Base-by-base conservation (phyloP, 2,329 filamentous ascomycete species). In the Trichoderma koningiopsis region DNA sequence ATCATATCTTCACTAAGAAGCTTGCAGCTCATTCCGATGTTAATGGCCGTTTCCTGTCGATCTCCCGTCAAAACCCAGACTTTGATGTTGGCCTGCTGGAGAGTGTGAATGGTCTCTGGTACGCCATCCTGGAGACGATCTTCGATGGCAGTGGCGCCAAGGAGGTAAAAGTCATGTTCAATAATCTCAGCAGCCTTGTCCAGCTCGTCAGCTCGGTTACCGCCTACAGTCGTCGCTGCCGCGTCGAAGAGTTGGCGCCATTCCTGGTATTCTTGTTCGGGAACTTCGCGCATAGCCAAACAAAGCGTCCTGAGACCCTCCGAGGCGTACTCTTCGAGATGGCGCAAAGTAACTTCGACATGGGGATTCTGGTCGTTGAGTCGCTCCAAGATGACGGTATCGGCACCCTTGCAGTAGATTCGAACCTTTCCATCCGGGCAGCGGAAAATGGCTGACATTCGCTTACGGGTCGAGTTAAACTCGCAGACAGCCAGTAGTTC, bases 11-110 rank as follows among this genome's bases (percentile, higher is more conserved):
- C 96, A 73, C 94, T 97, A 71, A 99, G 93, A 61, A 99, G 87
- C 82, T 98, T 98, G 83, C 96, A 99, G 79, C 94, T 97, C 96
- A 99, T 99, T 72, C 96, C 96, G 74, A 99, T 99, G 79, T 99
- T 99, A 87, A 99, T 99, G 68, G 96, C 96, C 33, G 96, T 99
- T 81, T 99, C 96, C 81, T 99, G 96, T 75, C 96, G 89, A 83
- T 99, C 96, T 75, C 96, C 96, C 49, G 96, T 99, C 79, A 99
- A 81, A 24, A 99, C 96, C 96, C 96, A 99, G 68, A 99, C 91
- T 82, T 99, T 99, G 85, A 99, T 98, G 65, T 94, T 95, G 29
- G 96, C 96, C 72, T 94, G 92, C 80, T 99, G 96, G 33, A 99
- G 85, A 0, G 96, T 99, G 79, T 97, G 94, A 70, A 99, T 99